Conservation (phyloP, 2,329 filamentous ascomycete species). For the Aureobasidium lini region DNA sequence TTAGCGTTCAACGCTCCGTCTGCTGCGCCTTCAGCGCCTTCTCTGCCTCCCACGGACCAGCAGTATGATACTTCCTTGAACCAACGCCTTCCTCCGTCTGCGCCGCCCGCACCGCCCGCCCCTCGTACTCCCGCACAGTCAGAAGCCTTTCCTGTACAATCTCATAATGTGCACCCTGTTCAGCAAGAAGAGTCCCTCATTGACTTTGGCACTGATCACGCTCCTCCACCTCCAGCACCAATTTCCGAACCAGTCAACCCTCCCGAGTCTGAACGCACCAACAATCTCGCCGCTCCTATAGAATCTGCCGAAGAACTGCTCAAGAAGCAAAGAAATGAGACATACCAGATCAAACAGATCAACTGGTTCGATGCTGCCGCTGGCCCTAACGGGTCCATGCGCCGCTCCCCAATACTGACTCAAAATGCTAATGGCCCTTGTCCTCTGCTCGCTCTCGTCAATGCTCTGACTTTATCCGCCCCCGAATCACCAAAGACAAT, state of each 20-base stretch:
- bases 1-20: neutral
- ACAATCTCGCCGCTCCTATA: slow-evolving; percentile 15
- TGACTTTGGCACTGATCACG: slow-evolving; percentile 25
- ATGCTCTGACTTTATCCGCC: slow-evolving; percentile 80
- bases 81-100: neutral
- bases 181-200: slow-evolving; percentile 21
- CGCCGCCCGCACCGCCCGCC: neutral
- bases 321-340: slow-evolving; percentile 55
- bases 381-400: slow-evolving; percentile 50
- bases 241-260: neutral
- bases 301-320: slow-evolving; percentile 28
- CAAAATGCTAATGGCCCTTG: slow-evolving; percentile 95
- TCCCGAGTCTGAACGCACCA: neutral
- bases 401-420: slow-evolving; percentile 77
- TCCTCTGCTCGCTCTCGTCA: slow-evolving; percentile 85
- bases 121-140: neutral
- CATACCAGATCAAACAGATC: slow-evolving; percentile 89
- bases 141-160: slow-evolving; percentile 17
- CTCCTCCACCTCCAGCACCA: slow-evolving; percentile 25
- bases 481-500: slow-evolving; percentile 59
- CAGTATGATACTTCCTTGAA: neutral
- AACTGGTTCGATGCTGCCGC: slow-evolving; percentile 66
- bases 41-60: slow-evolving; percentile 1
- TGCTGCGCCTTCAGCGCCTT: slow-evolving; percentile 3
- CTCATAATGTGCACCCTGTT: slow-evolving; percentile 27